Evolutionary conservation across 305 asterid species (phyloP).

Genomic region (Fraxinus nigra): DNA sequence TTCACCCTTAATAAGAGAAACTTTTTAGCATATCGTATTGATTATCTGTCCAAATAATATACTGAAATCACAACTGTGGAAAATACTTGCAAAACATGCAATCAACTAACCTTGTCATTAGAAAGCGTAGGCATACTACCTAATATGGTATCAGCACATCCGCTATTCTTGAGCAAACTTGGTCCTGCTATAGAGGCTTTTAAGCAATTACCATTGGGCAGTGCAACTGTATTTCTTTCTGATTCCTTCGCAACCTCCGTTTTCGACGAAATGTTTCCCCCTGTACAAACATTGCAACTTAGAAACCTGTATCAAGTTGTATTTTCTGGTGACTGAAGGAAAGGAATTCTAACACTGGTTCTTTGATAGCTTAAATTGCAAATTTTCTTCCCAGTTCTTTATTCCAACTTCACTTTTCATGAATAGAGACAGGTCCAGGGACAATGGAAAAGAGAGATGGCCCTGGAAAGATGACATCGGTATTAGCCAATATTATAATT

Average conservation of each 20-base stretch:
- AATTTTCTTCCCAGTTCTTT: conserved; percentile 35
- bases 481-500: background rate
- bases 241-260: conserved; percentile 20
- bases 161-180: conserved; percentile 19
- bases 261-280: conserved; percentile 16
- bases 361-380: conserved; percentile 23
- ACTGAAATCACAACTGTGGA: background rate
- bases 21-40: background rate
- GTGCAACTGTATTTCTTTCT: conserved; percentile 15
- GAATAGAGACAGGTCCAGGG: conserved; percentile 60
- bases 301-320: conserved; percentile 26
- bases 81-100: background rate
- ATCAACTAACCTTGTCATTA: conserved; percentile 29
- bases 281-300: conserved; percentile 26
- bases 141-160: conserved; percentile 20
- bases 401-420: conserved; percentile 46
- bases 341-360: conserved; percentile 22
- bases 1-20: background rate
- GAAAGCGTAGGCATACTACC: conserved; percentile 6
- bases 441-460: conserved; percentile 66
- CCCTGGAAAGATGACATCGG: conserved; percentile 44
- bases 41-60: background rate
- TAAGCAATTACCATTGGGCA: conserved; percentile 20
- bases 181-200: conserved; percentile 16
- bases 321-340: conserved; percentile 32